A percentile compares a stretch with the other conserved stretches of the same genome.
These are phyloP conservation scores for Salvia rosmarinus DNA, from an alignment of 257 asterid species.

Conservation along the genomic window DNA sequence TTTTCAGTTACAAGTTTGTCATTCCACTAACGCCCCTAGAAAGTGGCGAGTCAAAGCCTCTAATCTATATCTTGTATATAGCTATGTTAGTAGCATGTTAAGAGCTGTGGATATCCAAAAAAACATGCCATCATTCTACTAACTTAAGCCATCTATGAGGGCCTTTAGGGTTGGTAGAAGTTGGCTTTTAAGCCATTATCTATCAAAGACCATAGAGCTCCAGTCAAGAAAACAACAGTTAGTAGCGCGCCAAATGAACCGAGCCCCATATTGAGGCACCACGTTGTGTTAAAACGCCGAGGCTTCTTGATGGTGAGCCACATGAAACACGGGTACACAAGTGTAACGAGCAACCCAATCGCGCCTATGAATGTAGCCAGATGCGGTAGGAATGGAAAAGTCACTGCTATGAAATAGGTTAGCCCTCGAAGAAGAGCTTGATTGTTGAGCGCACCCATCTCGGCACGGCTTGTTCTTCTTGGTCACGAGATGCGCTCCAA, in stretches of 20 bases:
- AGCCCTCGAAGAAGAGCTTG: conserved; percentile 57
- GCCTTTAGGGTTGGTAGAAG: conserved; percentile 58
- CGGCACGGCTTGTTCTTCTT: conserved; percentile 54
- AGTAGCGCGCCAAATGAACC: conserved; percentile 50
- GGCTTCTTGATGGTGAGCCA: conserved; percentile 67
- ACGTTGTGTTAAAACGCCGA: conserved; percentile 31
- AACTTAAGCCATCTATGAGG: too few relatives aligned
- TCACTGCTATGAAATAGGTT: conserved; percentile 54
- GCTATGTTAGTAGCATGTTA: too few relatives aligned
- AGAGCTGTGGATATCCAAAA: too few relatives aligned
- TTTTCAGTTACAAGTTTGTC: not conserved
- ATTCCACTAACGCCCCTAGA: not conserved
- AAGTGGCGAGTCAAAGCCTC: not conserved
- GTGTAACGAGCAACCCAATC: conserved; percentile 53
- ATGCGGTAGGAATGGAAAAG: conserved; percentile 65
- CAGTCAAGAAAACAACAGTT: conserved; percentile 35
- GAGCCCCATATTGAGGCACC: conserved; percentile 58
- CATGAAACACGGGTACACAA: conserved; percentile 77
- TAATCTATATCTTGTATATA: too few relatives aligned
- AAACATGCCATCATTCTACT: too few relatives aligned
- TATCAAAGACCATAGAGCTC: conserved; percentile 62
- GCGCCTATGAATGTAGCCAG: conserved; percentile 59
- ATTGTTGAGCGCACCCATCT: conserved; percentile 52
- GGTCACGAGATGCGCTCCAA: conserved; percentile 47
- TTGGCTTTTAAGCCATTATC: conserved; percentile 62